phyloP scores from a whole-genome alignment of 192 early-diverging fungal species.

The Umbelopsis vinacea region DNA sequence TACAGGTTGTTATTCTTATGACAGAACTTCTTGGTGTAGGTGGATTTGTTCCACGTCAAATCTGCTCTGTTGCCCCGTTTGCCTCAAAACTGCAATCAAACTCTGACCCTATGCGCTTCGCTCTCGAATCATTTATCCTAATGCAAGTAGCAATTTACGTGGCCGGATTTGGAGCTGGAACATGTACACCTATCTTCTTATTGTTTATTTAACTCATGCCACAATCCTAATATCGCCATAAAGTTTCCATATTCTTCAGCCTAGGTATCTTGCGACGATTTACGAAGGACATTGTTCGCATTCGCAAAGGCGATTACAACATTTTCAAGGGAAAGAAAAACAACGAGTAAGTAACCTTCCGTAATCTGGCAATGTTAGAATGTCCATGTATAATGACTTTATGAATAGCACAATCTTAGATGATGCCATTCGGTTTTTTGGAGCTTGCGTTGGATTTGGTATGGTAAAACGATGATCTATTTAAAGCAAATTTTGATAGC shows the following conservation, averaged over 20 bases:
- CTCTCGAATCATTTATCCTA: slow-evolving; percentile 25
- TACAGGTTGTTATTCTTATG: slow-evolving; percentile 34
- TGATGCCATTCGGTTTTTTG: slow-evolving; percentile 43
- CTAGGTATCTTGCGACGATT: slow-evolving; percentile 37
- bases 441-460: slow-evolving; percentile 43
- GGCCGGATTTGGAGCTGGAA: slow-evolving; percentile 31
- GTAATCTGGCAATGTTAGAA: background rate
- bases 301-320: slow-evolving; percentile 37
- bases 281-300: slow-evolving; percentile 37
- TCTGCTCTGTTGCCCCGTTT: slow-evolving; percentile 36
- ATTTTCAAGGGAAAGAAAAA: slow-evolving; percentile 44
- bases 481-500: background rate
- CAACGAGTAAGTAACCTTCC: slow-evolving; percentile 27
- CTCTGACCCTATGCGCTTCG: slow-evolving; percentile 32
- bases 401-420: slow-evolving; percentile 36
- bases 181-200: slow-evolving; percentile 11
- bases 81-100: slow-evolving; percentile 29
- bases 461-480: background rate
- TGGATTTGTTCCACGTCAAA: slow-evolving; percentile 28
- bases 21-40: slow-evolving; percentile 36
- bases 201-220: background rate
- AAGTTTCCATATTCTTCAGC: slow-evolving; percentile 35
- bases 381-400: background rate
- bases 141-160: slow-evolving; percentile 36
- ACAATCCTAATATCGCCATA: background rate